These are phyloP conservation scores for Ganoderma sinense DNA, from an alignment of 1,284 basidiomycete species.

Conservation along the genomic window DNA sequence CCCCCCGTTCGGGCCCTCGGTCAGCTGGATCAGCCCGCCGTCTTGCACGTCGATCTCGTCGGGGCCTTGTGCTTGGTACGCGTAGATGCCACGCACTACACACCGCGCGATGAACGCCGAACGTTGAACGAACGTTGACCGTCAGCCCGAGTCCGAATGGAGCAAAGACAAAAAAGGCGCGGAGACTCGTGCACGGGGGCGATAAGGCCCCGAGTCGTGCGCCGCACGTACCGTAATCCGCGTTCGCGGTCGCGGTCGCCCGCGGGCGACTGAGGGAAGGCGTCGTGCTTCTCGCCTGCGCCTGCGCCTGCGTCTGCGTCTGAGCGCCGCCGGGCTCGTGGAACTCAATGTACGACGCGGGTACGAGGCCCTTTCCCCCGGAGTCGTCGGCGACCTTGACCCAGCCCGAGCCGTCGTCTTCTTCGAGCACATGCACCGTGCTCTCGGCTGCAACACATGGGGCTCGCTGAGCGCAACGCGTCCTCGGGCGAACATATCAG, in stretches of 20 bases:
- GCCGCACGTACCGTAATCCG: constrained; percentile 51
- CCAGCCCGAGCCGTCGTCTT: constrained; percentile 87
- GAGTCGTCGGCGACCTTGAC: constrained; percentile 71
- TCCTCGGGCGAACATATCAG: background rate
- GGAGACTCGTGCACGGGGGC: background rate
- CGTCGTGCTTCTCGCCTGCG: constrained; percentile 14
- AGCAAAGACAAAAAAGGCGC: constrained; percentile 14
- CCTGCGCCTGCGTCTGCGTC: constrained; percentile 12
- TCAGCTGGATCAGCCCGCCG: constrained; percentile 69
- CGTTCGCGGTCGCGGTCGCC: constrained; percentile 50
- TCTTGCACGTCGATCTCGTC: constrained; percentile 75
- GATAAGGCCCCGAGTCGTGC: background rate
- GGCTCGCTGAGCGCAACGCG: constrained; percentile 25
- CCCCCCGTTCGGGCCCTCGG: constrained; percentile 65
- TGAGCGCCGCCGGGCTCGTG: constrained; percentile 36
- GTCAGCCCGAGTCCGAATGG: constrained; percentile 3
- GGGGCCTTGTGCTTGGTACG: constrained; percentile 68
- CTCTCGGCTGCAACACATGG: constrained; percentile 56
- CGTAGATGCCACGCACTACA: constrained; percentile 75
- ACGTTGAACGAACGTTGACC: too few species aligned
- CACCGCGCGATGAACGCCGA: too few species aligned
- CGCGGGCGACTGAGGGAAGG: constrained; percentile 30
- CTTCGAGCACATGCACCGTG: constrained; percentile 68
- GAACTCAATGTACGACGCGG: constrained; percentile 74
- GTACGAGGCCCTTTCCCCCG: constrained; percentile 76